Percentiles rank a stretch among this genome's conserved stretches.
Evolutionary conservation across 139 green algal genomes (phyloP).

Genomic region (Chlorella sp.): DNA sequence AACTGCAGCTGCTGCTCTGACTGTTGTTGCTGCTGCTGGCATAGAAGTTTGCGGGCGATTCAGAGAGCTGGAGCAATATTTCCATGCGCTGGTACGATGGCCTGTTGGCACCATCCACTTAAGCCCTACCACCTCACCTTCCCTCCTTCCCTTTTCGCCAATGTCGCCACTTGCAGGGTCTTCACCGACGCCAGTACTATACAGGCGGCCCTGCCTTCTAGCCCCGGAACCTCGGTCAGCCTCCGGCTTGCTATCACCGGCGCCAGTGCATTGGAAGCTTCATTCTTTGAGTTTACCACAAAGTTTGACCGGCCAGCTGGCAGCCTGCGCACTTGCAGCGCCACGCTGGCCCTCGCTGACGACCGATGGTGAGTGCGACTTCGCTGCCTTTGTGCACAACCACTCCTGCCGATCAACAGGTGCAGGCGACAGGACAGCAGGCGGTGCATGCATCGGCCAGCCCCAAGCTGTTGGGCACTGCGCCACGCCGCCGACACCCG

Average conservation of each 20-base stretch:
- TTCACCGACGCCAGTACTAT: not conserved
- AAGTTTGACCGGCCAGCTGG: not conserved
- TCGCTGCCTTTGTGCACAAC: no score
- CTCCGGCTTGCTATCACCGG: not conserved
- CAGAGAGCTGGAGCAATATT: no score
- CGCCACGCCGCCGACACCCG: not conserved
- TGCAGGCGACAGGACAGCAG: not conserved
- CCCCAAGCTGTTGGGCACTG: no score
- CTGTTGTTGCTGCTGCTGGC: not conserved
- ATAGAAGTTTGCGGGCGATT: no score
- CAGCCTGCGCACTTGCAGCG: not conserved
- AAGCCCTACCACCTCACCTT: not conserved
- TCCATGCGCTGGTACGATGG: not conserved
- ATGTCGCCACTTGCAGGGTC: not conserved
- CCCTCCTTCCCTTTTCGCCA: not conserved
- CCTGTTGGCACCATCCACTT: not conserved
- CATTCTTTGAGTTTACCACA: not conserved
- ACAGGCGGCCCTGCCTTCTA: not conserved
- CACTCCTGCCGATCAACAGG: no score
- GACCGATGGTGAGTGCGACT: not conserved
- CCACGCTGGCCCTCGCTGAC: not conserved
- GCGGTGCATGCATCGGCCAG: not conserved
- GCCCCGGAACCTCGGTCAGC: not conserved
- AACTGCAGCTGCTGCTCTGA: not conserved
- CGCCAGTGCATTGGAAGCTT: not conserved